Evolutionary conservation across 495 filamentous ascomycete species (phyloP), one percentile per base, ranked within the genome.

Genomic region (Lophiostoma macrostomum): DNA sequence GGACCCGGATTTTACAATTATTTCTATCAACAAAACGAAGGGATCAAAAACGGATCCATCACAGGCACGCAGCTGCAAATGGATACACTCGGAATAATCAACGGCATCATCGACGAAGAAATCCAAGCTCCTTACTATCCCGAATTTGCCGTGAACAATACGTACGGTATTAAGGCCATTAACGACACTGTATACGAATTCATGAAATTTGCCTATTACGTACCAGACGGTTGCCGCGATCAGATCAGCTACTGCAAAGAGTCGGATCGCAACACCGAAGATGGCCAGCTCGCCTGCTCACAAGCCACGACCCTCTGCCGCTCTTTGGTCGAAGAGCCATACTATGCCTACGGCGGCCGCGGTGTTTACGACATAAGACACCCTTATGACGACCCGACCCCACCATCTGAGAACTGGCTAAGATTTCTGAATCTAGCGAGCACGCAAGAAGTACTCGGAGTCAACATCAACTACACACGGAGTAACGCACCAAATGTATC

Each of bases 91-190:
- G 65, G 65, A 13, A 53, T 84, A 41, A 60, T 88, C 43, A 91
- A 91, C 64, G 88, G 85, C 31, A 89, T 88, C 56, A 73, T 93
- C 39, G 88, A 94, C 66, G 76, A 81, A 41, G 65, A 40, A 5
- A 76, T 83, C 13, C 86, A 91, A 69, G 76, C 72, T 11, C 79
- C 82, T 1, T 79, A 73, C 42, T 91, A 90, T 59, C 79, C 84
- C 4, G 65, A 75, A 14, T 84, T 89, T 67, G 83, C 84, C 11
- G 74, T 80, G 37, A 82, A 84, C 68, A 95, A 94, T 60, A 86
- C 86, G 2, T 95, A 90, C 61, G 81, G 80, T 8, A 77, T 91
- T 23, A 64, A 81, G 52, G 73, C 81, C 1, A 78, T 89, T 59
- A 85, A 80, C 55, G 64, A 77, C 29, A 76, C 69, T 28, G 58